A percentile compares a stretch with the other conserved stretches of the same genome.
Evolutionary conservation across 768 basidiomycete genomes (phyloP).

Genomic region (Amyloporia xantha): DNA sequence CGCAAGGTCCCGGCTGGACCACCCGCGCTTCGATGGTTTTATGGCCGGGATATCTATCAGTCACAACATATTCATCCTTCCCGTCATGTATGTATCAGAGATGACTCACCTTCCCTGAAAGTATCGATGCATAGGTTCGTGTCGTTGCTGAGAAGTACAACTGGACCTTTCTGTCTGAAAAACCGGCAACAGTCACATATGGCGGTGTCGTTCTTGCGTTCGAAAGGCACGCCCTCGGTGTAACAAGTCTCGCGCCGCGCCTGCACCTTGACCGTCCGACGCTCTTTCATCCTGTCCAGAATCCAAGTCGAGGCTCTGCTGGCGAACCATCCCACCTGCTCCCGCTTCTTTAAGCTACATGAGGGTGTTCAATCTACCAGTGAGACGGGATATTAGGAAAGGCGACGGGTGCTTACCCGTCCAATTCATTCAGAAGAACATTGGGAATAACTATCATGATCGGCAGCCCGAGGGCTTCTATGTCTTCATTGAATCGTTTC

Average conservation of each 20-base stretch:
- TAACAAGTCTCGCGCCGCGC: constrained; percentile 22
- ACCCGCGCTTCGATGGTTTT: constrained; percentile 4
- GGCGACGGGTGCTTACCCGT: constrained; percentile 49
- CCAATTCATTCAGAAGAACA: constrained; percentile 71
- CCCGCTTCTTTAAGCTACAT: constrained; percentile 34
- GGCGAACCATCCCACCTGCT: constrained; percentile 52
- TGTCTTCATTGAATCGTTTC: constrained; percentile 56
- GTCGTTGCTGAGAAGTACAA: constrained; percentile 57
- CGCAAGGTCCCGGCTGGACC: constrained; percentile 47
- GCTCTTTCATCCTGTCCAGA: constrained; percentile 24
- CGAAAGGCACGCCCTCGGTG: neutral
- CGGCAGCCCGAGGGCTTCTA: constrained; percentile 43
- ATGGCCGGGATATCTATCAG: neutral
- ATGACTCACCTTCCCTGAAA: neutral
- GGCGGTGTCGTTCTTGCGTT: constrained; percentile 49
- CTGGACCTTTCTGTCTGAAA: constrained; percentile 40
- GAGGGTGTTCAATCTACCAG: neutral
- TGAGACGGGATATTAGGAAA: neutral
- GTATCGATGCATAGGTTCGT: constrained; percentile 47
- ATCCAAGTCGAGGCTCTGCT: constrained; percentile 41
- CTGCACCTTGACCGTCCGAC: constrained; percentile 23
- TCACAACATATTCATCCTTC: neutral
- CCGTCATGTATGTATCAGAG: neutral
- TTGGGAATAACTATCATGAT: constrained; percentile 64
- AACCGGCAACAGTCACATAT: constrained; percentile 75